phyloP scores from a whole-genome alignment of 1,284 basidiomycete species.

The Stereum hirsutum region DNA sequence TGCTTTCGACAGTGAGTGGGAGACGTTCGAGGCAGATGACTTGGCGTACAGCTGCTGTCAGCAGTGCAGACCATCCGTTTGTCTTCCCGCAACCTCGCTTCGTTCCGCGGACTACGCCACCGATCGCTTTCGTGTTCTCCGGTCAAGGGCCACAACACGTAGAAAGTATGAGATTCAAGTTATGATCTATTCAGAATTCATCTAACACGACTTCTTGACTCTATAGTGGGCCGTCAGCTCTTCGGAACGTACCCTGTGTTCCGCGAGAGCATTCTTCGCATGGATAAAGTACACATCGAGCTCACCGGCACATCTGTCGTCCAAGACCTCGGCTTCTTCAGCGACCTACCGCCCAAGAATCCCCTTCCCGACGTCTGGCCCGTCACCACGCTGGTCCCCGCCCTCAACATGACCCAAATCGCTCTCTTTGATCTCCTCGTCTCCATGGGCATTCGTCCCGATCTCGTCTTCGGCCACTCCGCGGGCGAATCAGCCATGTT shows the following conservation, averaged over 20 bases:
- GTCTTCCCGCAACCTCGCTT: slow-evolving; percentile 17
- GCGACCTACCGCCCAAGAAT: slow-evolving; percentile 4
- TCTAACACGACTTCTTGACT: not conserved
- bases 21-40: slow-evolving; percentile 24
- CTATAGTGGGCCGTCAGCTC: slow-evolving; percentile 30
- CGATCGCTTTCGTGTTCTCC: slow-evolving; percentile 29
- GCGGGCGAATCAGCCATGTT: slow-evolving; percentile 33
- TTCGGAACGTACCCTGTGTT: slow-evolving; percentile 25
- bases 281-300: slow-evolving; percentile 23
- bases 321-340: slow-evolving; percentile 22
- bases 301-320: slow-evolving; percentile 25
- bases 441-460: slow-evolving; percentile 24
- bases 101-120: slow-evolving; percentile 15
- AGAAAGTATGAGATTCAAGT: slow-evolving; percentile 23
- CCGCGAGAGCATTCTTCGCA: slow-evolving; percentile 22
- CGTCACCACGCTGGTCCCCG: slow-evolving; percentile 23
- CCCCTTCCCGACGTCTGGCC: slow-evolving; percentile 24
- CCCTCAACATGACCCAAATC: slow-evolving; percentile 33
- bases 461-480: slow-evolving; percentile 30
- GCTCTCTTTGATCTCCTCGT: slow-evolving; percentile 30
- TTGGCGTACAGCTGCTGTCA: slow-evolving; percentile 21
- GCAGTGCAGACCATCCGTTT: slow-evolving; percentile 7
- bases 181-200: not conserved
- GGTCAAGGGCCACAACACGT: slow-evolving; percentile 33
- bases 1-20: slow-evolving; percentile 14